Evolutionary conservation across 345 rosid genomes (phyloP).

Genomic region (Heritiera fomes): DNA sequence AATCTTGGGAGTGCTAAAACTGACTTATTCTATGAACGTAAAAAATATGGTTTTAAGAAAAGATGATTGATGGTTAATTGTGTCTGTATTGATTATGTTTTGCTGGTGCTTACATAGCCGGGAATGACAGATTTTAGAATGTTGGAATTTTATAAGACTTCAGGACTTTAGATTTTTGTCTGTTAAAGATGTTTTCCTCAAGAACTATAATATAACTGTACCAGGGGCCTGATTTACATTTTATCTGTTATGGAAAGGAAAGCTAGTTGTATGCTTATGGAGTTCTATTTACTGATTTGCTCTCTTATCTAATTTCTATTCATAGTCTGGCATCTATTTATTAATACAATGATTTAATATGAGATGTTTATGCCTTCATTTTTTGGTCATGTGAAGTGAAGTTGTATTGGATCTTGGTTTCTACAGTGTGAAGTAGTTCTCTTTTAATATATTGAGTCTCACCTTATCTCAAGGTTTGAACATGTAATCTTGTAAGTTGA

Average conservation of each 20-base stretch:
- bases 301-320: background rate
- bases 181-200: background rate
- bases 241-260: background rate
- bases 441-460: background rate
- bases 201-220: background rate
- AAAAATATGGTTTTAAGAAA: conserved; percentile 10
- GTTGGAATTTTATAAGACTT: background rate
- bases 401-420: background rate
- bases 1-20: conserved; percentile 32
- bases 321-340: background rate
- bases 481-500: background rate
- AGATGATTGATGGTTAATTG: background rate
- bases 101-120: background rate
- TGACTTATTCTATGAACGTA: conserved; percentile 5
- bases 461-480: background rate
- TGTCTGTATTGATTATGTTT: background rate
- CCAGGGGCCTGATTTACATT: background rate
- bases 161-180: background rate
- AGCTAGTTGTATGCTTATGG: background rate
- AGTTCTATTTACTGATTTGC: background rate
- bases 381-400: no score
- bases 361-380: background rate
- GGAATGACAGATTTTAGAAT: background rate
- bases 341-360: background rate
- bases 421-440: background rate